phyloP scores from a whole-genome alignment of 768 basidiomycete genomes.

The Tricholoma sp. region DNA sequence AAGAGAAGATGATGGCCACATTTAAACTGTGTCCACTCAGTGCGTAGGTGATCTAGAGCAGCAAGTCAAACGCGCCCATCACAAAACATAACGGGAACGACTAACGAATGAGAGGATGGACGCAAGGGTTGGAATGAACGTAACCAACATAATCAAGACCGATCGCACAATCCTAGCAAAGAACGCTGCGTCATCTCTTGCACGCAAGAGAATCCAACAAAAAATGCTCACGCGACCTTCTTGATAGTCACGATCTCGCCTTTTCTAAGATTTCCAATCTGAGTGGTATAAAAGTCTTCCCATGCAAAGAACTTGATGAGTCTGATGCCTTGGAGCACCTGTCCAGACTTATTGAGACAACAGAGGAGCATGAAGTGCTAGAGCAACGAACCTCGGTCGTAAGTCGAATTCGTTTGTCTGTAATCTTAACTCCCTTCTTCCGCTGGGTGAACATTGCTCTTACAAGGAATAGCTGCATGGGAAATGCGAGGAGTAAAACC shows the following conservation, averaged over 20 bases:
- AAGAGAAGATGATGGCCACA: conserved; percentile 50
- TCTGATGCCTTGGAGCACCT: conserved; percentile 63
- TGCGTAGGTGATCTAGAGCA: conserved; percentile 53
- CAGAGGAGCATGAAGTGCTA: neutral
- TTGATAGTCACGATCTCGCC: conserved; percentile 35
- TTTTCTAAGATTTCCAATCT: conserved; percentile 33
- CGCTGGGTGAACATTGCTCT: conserved; percentile 48
- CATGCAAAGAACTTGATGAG: conserved; percentile 63
- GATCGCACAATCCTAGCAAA: conserved; percentile 28
- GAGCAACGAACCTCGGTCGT: conserved; percentile 44
- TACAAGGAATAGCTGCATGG: conserved; percentile 51
- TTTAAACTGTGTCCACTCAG: conserved; percentile 51
- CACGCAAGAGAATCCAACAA: neutral
- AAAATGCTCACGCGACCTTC: conserved; percentile 30
- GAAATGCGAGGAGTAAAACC: conserved; percentile 53
- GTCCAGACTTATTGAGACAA: neutral
- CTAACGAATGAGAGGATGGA: conserved; percentile 49
- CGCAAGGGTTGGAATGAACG: conserved; percentile 48
- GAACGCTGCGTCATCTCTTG: conserved; percentile 4
- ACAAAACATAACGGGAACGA: conserved; percentile 1
- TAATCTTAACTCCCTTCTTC: conserved; percentile 54
- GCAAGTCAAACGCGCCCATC: neutral
- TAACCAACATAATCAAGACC: conserved; percentile 36
- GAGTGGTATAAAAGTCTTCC: conserved; percentile 44
- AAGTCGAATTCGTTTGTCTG: conserved; percentile 61